Evolutionary conservation across 495 filamentous ascomycete species (phyloP).

Genomic region (Haplographium delicatum): DNA sequence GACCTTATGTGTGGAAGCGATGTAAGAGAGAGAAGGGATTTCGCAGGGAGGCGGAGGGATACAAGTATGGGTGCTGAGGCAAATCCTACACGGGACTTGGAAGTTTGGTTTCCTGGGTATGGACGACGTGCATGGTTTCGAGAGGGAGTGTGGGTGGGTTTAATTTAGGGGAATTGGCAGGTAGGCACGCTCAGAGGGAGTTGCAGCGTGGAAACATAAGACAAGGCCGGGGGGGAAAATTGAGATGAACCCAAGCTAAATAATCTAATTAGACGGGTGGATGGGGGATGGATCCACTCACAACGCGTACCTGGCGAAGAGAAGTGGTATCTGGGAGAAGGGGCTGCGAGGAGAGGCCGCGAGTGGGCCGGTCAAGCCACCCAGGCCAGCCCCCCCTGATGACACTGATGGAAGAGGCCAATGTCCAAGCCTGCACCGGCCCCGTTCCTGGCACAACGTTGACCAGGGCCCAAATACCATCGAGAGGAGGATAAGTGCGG

Average conservation of each 20-base stretch:
- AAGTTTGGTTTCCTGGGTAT: neutral
- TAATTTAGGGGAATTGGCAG: slow-evolving; percentile 5
- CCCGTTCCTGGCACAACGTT: no score
- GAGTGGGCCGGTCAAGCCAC: neutral
- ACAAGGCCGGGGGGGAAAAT: slow-evolving; percentile 13
- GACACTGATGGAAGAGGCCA: no score
- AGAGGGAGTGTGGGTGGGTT: neutral
- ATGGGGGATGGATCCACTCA: slow-evolving; percentile 5
- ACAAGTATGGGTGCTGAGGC: slow-evolving; percentile 9
- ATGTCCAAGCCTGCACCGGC: no score
- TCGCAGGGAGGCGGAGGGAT: slow-evolving; percentile 6
- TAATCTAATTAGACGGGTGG: slow-evolving; percentile 3
- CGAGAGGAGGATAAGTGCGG: no score
- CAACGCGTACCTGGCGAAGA: slow-evolving; percentile 13
- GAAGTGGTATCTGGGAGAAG: neutral
- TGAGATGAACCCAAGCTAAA: slow-evolving; percentile 23
- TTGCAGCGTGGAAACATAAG: neutral
- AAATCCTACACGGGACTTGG: neutral
- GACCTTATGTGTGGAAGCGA: neutral
- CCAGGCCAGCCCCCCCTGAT: no score
- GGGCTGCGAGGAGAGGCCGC: neutral
- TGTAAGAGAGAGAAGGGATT: slow-evolving; percentile 3
- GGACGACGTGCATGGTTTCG: slow-evolving; percentile 3
- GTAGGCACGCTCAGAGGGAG: no score
- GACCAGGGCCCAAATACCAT: no score